These are phyloP conservation scores for Monosporascus cannonballus DNA, from an alignment of 2,329 filamentous ascomycete species.

Conservation along the genomic window DNA sequence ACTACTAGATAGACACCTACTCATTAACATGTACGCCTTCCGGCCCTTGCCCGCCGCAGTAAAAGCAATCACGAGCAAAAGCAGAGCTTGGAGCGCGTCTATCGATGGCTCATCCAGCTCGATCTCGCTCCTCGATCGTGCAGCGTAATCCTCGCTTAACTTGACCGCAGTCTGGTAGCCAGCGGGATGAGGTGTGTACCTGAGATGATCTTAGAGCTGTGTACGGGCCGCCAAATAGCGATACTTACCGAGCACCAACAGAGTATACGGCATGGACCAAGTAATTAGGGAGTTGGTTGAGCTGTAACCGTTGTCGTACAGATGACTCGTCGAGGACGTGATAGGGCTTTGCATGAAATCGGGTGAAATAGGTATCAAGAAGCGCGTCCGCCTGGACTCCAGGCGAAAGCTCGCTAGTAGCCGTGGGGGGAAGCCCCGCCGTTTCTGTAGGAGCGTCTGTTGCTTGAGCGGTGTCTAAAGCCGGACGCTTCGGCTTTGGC, in stretches of 20 bases:
- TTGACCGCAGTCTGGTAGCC: conserved; percentile 62
- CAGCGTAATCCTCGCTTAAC: conserved; percentile 66
- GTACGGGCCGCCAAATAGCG: not conserved
- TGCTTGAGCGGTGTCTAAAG: conserved; percentile 29
- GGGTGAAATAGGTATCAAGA: conserved; percentile 72
- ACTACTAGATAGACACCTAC: conserved; percentile 37
- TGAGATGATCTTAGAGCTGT: conserved; percentile 27
- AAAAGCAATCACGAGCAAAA: conserved; percentile 70
- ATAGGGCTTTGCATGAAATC: conserved; percentile 77
- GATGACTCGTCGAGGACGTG: conserved; percentile 73
- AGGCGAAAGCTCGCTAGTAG: conserved; percentile 38
- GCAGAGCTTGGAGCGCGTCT: conserved; percentile 67
- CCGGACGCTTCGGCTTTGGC: conserved; percentile 34
- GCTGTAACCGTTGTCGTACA: conserved; percentile 64
- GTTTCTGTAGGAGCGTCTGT: conserved; percentile 29
- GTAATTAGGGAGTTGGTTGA: conserved; percentile 56
- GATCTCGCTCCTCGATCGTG: conserved; percentile 61
- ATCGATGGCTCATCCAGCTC: conserved; percentile 78
- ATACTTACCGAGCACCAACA: conserved; percentile 52
- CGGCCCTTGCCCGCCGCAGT: conserved; percentile 74
- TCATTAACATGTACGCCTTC: conserved; percentile 80
- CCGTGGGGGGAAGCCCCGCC: conserved; percentile 36
- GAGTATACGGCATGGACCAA: conserved; percentile 54
- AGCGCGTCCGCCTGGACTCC: conserved; percentile 53
- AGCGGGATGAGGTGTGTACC: conserved; percentile 63